Base-by-base conservation (phyloP, 2,329 filamentous ascomycete genomes). In the Pseudogymnoascus destructans region DNA sequence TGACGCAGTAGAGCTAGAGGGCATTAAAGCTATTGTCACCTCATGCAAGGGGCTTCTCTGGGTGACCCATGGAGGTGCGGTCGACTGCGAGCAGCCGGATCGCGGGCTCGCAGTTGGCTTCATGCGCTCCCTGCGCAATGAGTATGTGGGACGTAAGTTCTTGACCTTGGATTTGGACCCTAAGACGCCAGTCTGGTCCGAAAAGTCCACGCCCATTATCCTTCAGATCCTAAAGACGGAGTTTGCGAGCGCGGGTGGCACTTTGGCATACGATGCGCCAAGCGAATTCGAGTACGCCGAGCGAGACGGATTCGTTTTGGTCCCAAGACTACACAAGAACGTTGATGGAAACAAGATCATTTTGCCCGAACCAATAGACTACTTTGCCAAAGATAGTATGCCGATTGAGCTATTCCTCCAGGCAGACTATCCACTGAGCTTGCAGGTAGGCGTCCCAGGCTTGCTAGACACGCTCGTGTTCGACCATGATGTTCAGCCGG, bases 341-440 rank as follows among this genome's bases (percentile, higher is more conserved):
- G 13, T 15, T n/a, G 6, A n/a, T n/a, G 11, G 13, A 15, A 15
- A n/a, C 13, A 17, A 33, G 70, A 72, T 75, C 60, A 69, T 15
- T 5, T 5, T 15, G n/a, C 13, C 33, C 5, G 13, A n/a, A 15
- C 10, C 32, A 13, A 11, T 13, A 11, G 32, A 33, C 32, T 33
- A 13, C 10, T 33, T 33, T 11, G 32, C 32, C 9, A 11, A 11
- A 13, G 32, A 33, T 2, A 11, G 10, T 11, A 33, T 33, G 10
- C 32, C 32, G 32, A 15, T n/a, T 4, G 33, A n/a, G 6, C 33
- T 7, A 3, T 35, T 35, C 5, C 5, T 70, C 19, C 65, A 70
- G 7, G 72, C 75, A 9, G 70, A 74, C 61, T 66, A 68, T 3
- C 68, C 72, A 61, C 74, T 35, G 5, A n/a, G 67, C 17, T 23